Evolutionary conservation across 225 moss, liverwort and hornwort genomes (phyloP).

Genomic region (Thuidium tamariscinum): DNA sequence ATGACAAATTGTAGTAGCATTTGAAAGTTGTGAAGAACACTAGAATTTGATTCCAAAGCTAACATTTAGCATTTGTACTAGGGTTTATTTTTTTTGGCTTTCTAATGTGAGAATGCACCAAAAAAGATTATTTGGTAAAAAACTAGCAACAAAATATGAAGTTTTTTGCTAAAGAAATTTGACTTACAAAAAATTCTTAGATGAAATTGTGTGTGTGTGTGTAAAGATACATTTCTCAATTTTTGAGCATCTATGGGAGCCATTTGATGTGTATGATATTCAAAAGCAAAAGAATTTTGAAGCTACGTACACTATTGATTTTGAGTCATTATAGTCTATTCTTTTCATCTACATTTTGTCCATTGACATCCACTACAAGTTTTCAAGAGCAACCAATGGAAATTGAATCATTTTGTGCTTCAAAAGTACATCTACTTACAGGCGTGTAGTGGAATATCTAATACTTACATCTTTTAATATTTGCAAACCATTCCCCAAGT

Average conservation of each 20-base stretch:
- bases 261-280: not conserved
- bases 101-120: too few relatives aligned
- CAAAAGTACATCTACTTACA: fast-evolving
- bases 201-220: too few relatives aligned
- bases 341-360: not conserved
- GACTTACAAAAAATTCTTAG: too few relatives aligned
- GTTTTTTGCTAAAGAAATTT: too few relatives aligned
- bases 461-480: not conserved
- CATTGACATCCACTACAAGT: fast-evolving
- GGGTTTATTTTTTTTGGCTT: too few relatives aligned
- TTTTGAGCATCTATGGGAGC: fast-evolving
- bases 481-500: fast-evolving
- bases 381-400: not conserved
- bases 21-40: too few relatives aligned
- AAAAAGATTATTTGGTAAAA: too few relatives aligned
- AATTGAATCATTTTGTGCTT: not conserved
- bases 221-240: not conserved
- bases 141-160: too few relatives aligned
- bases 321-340: not conserved
- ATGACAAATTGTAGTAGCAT: not conserved
- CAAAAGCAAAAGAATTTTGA: not conserved
- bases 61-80: too few relatives aligned
- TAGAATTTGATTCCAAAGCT: not conserved
- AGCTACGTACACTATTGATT: not conserved
- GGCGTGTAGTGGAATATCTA: not conserved